Base-by-base conservation (phyloP, 192 early-diverging fungal species). In the Backusella tuberculispora region DNA sequence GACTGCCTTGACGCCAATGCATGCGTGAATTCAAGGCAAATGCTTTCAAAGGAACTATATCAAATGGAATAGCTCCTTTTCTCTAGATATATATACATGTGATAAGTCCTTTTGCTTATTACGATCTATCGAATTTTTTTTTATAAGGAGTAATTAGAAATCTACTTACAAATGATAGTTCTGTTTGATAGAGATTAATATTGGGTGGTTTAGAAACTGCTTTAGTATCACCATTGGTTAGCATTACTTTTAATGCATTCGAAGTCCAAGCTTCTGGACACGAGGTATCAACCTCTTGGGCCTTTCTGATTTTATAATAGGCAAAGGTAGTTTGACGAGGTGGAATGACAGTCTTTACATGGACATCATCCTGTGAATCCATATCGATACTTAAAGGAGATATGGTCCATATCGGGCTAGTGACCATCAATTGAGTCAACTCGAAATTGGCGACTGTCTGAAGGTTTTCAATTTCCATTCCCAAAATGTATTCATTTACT, bases 381-480 rank as follows among this genome's bases (percentile, higher is more conserved):
- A 77, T 78, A 21, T 76, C 60, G 1, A 81, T 84, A 68, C 81
- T 87, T 4, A 88, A 78, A 15, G 90, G 84, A 6, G 83, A 81
- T 34, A 95, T 88, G 5, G 76, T 69, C 95, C 95, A 96, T 3
- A 81, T 76, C 37, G 93, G 88, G 75, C 92, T 94, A 44, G 90
- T 79, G 19, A 90, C 87, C 5, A 92, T 86, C 6, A 96, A 79
- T 69, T 96, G 94, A 10, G 79, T 71, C 56, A 95, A 76, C 9
- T 90, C 83, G 64, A 96, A 83, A 66, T 89, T 78, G 37, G 83
- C 80, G 7, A 84, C 78, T 9, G 80, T 77, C 46, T 91, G 92
- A 46, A 95, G 72, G 73, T 95, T 95, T 73, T 95, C 93, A 19
- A 90, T 87, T 88, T 99, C 98, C 44, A 99, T 89, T 2, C 96